These are phyloP conservation scores for Cynara cardunculus DNA, from an alignment of 129 eudicot genomes.

Conservation along the genomic window DNA sequence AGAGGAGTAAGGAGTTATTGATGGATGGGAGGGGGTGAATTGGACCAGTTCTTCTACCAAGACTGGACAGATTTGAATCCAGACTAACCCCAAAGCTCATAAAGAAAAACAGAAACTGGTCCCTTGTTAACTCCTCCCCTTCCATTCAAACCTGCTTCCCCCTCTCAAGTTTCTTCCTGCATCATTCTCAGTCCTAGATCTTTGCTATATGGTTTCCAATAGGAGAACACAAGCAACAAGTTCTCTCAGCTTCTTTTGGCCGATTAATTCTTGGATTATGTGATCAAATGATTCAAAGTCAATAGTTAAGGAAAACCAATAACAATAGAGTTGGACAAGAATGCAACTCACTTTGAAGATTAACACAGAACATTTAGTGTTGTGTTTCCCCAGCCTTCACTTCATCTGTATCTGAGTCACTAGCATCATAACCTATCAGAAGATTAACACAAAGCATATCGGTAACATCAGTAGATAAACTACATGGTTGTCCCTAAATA, in stretches of 20 bases:
- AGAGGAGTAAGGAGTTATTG: too few species aligned
- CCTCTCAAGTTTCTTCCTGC: too few species aligned
- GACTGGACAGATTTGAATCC: too few species aligned
- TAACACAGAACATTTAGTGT: slow-evolving; percentile 12
- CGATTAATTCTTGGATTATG: neutral
- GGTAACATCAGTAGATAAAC: slow-evolving; percentile 12
- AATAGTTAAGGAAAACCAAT: slow-evolving; percentile 8
- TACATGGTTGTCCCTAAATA: neutral
- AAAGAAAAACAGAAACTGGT: too few species aligned
- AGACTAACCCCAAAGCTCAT: too few species aligned
- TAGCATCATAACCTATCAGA: slow-evolving; percentile 36
- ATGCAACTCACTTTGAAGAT: slow-evolving; percentile 14
- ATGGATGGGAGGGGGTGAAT: too few species aligned
- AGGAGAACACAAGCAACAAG: neutral
- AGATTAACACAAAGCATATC: slow-evolving; percentile 2
- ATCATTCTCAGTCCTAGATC: too few species aligned
- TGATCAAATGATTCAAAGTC: slow-evolving; percentile 1
- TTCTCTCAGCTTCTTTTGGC: neutral
- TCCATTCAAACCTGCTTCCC: too few species aligned
- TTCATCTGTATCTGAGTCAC: slow-evolving; percentile 38
- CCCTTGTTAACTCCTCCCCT: too few species aligned
- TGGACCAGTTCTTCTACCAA: too few species aligned
- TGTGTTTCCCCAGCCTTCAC: slow-evolving; percentile 25
- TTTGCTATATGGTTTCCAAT: too few species aligned
- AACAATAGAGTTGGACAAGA: neutral